phyloP scores from a whole-genome alignment of 495 filamentous ascomycete species.

The Penicillium macrosclerotiorum region DNA sequence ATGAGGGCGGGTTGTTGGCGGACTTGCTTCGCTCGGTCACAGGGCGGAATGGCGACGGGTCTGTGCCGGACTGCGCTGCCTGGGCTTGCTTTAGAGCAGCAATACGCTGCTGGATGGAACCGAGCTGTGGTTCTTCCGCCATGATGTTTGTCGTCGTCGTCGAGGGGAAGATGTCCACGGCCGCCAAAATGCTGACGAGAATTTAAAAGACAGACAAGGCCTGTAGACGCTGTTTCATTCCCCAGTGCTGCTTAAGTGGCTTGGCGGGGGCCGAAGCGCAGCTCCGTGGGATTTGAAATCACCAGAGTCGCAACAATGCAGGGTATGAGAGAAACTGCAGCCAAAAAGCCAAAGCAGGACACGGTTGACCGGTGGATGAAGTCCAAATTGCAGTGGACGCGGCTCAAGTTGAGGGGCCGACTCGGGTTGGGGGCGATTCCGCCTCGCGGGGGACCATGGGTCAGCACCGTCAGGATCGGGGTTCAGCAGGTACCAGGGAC shows the following conservation, averaged over 20 bases:
- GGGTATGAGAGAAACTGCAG: neutral
- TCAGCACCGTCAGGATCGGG: neutral
- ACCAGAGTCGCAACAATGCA: neutral
- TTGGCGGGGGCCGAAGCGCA: conserved; percentile 20
- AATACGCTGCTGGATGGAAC: conserved; percentile 59
- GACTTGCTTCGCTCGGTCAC: conserved; percentile 42
- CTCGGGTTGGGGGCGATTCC: neutral
- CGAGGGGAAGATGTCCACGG: neutral
- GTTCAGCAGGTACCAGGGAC: neutral
- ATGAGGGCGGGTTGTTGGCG: conserved; percentile 45
- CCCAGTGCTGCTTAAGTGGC: conserved; percentile 8
- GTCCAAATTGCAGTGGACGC: neutral
- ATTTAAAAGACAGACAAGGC: conserved; percentile 1
- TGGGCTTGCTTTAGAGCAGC: conserved; percentile 58
- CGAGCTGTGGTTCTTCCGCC: conserved; percentile 41
- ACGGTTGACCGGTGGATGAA: neutral
- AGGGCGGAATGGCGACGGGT: conserved; percentile 28
- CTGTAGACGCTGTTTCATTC: conserved; percentile 3
- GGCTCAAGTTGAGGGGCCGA: neutral
- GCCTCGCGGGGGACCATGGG: conserved; percentile 2
- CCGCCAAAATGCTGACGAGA: too few species aligned
- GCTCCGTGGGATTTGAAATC: conserved; percentile 2
- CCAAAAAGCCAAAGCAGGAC: neutral
- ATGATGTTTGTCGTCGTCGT: conserved; percentile 5
- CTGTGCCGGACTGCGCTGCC: conserved; percentile 37